Percentiles rank a stretch among this genome's conserved stretches.
Evolutionary conservation across 139 green algal species (phyloP).

Genomic region (Chlamydomonas sphaeroides): DNA sequence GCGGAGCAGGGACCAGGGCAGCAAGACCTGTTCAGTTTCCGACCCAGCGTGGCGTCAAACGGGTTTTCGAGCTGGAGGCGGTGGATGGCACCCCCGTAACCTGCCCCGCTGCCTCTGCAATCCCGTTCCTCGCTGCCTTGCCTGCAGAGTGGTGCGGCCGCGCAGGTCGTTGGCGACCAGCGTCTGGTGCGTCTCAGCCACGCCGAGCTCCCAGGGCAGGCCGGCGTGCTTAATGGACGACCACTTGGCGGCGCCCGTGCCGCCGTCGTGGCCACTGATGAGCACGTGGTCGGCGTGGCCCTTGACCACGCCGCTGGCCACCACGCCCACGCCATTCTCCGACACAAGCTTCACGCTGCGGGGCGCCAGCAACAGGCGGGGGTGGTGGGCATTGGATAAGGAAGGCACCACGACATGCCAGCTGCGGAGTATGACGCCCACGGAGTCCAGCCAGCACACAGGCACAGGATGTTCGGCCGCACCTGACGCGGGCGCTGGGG

Average conservation of each 20-base stretch:
- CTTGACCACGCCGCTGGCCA: conserved; percentile 92
- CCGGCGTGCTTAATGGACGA: conserved; percentile 83
- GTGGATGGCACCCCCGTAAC: too few species aligned
- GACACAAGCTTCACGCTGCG: conserved; percentile 93
- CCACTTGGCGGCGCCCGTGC: conserved; percentile 91
- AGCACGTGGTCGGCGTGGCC: conserved; percentile 96
- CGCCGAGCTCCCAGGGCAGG: conserved; percentile 94
- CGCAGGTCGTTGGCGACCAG: conserved; percentile 96
- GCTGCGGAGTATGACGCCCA: too few species aligned
- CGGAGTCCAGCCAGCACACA: too few species aligned
- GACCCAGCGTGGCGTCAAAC: neutral
- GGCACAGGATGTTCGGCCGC: neutral
- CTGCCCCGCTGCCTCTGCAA: too few species aligned
- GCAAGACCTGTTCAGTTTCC: too few species aligned
- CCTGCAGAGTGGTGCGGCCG: conserved; percentile 84
- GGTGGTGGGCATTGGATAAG: too few species aligned
- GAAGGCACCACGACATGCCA: too few species aligned
- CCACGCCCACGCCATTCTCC: conserved; percentile 94
- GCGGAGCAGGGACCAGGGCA: too few species aligned
- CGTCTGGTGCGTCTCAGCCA: conserved; percentile 95
- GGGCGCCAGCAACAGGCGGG: conserved; percentile 64
- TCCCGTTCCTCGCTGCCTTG: too few species aligned
- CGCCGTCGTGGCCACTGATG: conserved; percentile 94
- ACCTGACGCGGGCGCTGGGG: conserved; percentile 60
- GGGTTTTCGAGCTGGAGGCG: too few species aligned